phyloP scores from a whole-genome alignment of 1,284 basidiomycete species.

The Cryptococcus hybrid region DNA sequence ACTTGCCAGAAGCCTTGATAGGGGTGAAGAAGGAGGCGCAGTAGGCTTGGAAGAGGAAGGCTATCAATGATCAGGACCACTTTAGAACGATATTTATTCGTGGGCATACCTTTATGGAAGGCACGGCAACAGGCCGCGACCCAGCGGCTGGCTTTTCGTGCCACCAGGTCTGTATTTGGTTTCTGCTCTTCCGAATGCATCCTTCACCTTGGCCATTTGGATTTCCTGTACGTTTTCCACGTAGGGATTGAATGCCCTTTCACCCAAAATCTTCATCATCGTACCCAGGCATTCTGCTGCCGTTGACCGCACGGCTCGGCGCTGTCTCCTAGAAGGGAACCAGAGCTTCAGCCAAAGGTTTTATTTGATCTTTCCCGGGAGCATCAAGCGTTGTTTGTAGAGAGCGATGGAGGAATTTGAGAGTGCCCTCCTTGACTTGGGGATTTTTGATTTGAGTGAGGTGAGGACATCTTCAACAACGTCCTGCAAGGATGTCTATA shows the following conservation, averaged over 20 bases:
- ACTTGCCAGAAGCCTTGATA: slow-evolving; percentile 27
- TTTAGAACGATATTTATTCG: neutral
- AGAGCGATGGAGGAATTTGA: slow-evolving; percentile 83
- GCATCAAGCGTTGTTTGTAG: slow-evolving; percentile 63
- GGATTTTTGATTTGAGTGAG: slow-evolving; percentile 85
- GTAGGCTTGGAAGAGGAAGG: slow-evolving; percentile 6
- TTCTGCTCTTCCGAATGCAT: slow-evolving; percentile 82
- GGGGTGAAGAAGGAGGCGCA: slow-evolving; percentile 25
- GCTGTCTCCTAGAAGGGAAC: slow-evolving; percentile 80
- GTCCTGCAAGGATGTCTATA: slow-evolving; percentile 73
- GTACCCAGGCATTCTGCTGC: slow-evolving; percentile 85
- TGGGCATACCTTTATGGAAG: slow-evolving; percentile 46
- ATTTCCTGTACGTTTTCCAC: slow-evolving; percentile 87
- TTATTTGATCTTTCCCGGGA: slow-evolving; percentile 72
- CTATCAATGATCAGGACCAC: no score
- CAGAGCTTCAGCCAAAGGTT: slow-evolving; percentile 77
- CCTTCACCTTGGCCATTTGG: slow-evolving; percentile 89
- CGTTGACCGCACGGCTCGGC: slow-evolving; percentile 88
- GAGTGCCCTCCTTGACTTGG: slow-evolving; percentile 89
- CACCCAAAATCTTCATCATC: slow-evolving; percentile 96
- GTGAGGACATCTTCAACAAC: slow-evolving; percentile 80
- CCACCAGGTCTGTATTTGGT: slow-evolving; percentile 77
- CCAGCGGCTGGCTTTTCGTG: slow-evolving; percentile 56
- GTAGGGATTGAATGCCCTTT: slow-evolving; percentile 82
- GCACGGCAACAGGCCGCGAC: slow-evolving; percentile 49